phyloP scores from a whole-genome alignment of 2,329 filamentous ascomycete species.

The Phoma sp. region DNA sequence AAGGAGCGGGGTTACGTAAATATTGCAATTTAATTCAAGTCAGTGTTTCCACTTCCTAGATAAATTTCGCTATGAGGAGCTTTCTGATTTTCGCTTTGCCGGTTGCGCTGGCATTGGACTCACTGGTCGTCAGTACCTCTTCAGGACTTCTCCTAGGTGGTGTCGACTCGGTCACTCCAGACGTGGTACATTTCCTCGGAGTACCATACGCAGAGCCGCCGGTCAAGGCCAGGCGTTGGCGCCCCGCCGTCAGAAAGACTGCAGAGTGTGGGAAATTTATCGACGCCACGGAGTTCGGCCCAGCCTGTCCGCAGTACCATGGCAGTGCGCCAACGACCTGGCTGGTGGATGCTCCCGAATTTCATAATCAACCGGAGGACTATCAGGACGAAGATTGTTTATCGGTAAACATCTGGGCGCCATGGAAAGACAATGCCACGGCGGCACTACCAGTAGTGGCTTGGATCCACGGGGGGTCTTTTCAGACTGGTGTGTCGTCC shows the following conservation, averaged over 20 bases:
- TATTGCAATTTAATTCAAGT: no score
- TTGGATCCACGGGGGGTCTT: slow-evolving; percentile 58
- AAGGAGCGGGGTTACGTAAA: no score
- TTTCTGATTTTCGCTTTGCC: no score
- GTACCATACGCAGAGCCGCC: neutral
- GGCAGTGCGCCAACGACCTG: slow-evolving; percentile 24
- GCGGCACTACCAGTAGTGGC: slow-evolving; percentile 52
- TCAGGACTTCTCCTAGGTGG: no score
- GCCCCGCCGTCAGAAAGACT: neutral
- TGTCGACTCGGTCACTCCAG: no score
- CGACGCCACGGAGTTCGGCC: slow-evolving; percentile 35
- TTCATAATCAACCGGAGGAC: slow-evolving; percentile 18
- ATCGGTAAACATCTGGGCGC: slow-evolving; percentile 55
- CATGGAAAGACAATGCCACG: slow-evolving; percentile 22
- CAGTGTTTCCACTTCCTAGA: no score
- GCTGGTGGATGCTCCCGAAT: slow-evolving; percentile 33
- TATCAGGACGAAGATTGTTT: slow-evolving; percentile 54
- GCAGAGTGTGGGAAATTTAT: slow-evolving; percentile 10
- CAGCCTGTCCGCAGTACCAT: slow-evolving; percentile 36
- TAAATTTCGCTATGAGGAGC: no score
- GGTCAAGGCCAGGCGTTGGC: neutral
- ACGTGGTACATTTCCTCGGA: neutral
- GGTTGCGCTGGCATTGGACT: no score
- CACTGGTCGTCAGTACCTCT: no score
- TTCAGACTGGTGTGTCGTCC: slow-evolving; percentile 29